These are phyloP conservation scores for Oryza glaberrima DNA, from an alignment of 176 grass and related monocot genomes.

Conservation along the genomic window DNA sequence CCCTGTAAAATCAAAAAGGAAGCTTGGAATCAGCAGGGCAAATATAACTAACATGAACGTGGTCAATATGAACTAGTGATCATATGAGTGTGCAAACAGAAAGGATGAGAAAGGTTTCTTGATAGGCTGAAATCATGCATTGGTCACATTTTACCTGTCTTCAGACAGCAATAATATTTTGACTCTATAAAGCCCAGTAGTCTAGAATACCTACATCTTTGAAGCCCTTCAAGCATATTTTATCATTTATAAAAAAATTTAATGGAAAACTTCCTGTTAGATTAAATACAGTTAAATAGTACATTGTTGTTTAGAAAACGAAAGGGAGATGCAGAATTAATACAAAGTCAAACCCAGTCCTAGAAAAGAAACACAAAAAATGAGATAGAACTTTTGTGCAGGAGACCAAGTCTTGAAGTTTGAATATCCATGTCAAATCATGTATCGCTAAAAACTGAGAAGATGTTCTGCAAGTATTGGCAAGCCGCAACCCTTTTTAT, in stretches of 20 bases:
- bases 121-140: neutral
- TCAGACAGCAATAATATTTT: neutral
- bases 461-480: neutral
- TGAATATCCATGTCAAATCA: neutral
- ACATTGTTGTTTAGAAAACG: neutral
- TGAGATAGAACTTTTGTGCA: neutral
- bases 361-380: neutral
- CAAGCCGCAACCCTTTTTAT: neutral
- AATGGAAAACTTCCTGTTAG: neutral
- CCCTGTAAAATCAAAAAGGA: constrained; percentile 28
- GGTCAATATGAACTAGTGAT: neutral
- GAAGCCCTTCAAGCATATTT: too few species aligned
- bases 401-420: neutral
- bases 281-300: neutral
- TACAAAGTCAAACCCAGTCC: neutral
- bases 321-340: neutral
- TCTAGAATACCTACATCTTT: too few species aligned
- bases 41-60: neutral
- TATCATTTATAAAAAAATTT: neutral
- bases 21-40: neutral
- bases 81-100: neutral
- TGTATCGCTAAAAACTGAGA: neutral
- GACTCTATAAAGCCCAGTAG: too few species aligned
- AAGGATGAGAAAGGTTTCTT: neutral
- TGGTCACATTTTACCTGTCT: neutral